Evolutionary conservation across 2,329 filamentous ascomycete species (phyloP).

Genomic region (Pseudovirgaria hyperparasitica): DNA sequence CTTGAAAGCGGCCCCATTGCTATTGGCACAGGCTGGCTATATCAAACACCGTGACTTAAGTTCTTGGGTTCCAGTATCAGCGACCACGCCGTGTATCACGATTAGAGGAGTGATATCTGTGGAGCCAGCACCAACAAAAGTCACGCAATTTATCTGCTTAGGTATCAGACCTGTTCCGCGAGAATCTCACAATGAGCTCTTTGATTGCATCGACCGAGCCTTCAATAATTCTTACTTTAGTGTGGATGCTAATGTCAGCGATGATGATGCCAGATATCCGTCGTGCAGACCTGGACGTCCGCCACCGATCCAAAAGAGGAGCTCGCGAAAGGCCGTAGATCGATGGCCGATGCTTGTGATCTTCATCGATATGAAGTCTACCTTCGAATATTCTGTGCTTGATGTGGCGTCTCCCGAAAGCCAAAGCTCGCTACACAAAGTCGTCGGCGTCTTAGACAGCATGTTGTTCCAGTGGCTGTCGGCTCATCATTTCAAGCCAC

Average conservation of each 20-base stretch:
- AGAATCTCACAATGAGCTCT: conserved; percentile 51
- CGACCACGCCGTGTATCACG: conserved; percentile 46
- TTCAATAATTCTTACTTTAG: conserved; percentile 74
- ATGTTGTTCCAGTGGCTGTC: conserved; percentile 64
- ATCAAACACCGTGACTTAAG: conserved; percentile 38
- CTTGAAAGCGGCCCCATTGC: no score
- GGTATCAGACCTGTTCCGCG: conserved; percentile 54
- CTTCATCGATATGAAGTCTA: conserved; percentile 39
- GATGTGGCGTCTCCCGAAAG: conserved; percentile 14
- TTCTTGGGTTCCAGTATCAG: conserved; percentile 60
- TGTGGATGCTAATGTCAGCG: conserved; percentile 33
- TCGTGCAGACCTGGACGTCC: no score
- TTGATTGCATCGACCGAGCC: conserved; percentile 63
- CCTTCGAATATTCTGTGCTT: conserved; percentile 1
- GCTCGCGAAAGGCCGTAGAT: conserved; percentile 53
- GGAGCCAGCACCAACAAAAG: conserved; percentile 55
- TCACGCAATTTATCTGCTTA: conserved; percentile 69
- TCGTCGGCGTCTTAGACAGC: conserved; percentile 53
- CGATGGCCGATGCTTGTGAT: conserved; percentile 84
- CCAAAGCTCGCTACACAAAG: conserved; percentile 33
- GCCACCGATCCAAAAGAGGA: conserved; percentile 43
- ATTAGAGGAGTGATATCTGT: conserved; percentile 62
- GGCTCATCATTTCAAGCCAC: conserved; percentile 55
- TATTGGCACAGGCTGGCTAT: conserved; percentile 55
- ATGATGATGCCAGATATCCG: conserved; percentile 26